Evolutionary conservation across 805 yeast genomes (phyloP).

Genomic region (Metschnikowia lunata): DNA sequence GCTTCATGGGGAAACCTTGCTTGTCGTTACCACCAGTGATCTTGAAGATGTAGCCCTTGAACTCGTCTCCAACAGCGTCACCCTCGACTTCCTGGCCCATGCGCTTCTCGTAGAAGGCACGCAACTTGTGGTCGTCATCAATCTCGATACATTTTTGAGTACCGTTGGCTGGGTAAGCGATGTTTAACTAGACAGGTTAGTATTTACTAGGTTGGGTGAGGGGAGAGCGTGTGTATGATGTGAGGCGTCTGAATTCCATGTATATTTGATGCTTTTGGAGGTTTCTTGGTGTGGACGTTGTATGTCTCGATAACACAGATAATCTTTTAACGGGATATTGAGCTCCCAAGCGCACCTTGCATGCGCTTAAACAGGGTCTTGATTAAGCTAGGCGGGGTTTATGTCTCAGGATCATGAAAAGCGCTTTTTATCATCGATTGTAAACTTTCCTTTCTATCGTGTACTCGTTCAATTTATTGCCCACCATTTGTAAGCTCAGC

Average conservation of each 20-base stretch:
- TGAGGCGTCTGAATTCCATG: neutral
- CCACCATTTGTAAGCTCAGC: too few relatives aligned
- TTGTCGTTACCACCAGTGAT: slow-evolving; percentile 99
- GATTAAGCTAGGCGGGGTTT: too few relatives aligned
- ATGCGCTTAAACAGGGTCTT: too few relatives aligned
- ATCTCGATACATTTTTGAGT: slow-evolving; percentile 96
- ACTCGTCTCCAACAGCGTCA: slow-evolving; percentile 96
- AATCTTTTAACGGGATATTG: too few relatives aligned
- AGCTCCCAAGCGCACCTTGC: too few relatives aligned
- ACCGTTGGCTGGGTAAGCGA: slow-evolving; percentile 99
- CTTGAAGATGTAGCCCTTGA: slow-evolving; percentile 98
- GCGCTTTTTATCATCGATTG: too few relatives aligned
- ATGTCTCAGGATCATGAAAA: too few relatives aligned
- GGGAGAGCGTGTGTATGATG: neutral
- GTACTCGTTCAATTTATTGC: too few relatives aligned
- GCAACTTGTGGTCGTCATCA: slow-evolving; percentile 98
- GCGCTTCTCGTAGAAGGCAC: slow-evolving; percentile 98
- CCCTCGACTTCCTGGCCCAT: slow-evolving; percentile 99
- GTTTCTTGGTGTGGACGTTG: neutral
- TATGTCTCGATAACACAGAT: too few relatives aligned
- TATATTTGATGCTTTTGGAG: neutral
- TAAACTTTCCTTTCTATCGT: too few relatives aligned
- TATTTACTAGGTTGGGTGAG: neutral
- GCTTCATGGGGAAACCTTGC: slow-evolving; percentile 99
- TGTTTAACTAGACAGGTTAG: slow-evolving; percentile 69